Evolutionary conservation across 805 yeast genomes (phyloP), one percentile per base, ranked within the genome.

Genomic region (Kodamaea kaohsiungensis): DNA sequence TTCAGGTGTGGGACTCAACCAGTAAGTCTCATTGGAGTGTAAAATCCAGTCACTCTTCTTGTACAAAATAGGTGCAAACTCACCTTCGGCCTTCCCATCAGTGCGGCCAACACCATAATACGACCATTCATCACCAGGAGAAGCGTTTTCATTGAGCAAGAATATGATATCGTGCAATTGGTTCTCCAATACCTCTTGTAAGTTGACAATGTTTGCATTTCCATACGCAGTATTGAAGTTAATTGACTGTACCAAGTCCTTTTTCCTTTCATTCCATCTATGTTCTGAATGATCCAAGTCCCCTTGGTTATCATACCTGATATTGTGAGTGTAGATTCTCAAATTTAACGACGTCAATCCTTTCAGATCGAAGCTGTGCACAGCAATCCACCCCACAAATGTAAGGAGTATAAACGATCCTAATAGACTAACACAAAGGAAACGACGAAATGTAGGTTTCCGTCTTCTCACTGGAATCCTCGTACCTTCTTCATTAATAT

Each of bases 251-350:
- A 70, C 64, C 6, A 82, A 67, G 6, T 69, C 71, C 1, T 57
- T 59, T 55, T 70, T 70, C 35, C 87, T 71, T 15, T 59, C 65
- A 3, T 56, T 55, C 87, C 87, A 83, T 0, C 72, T 72, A 51
- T 61, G 59, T 61, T 83, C 87, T 13, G 73, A 74, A 6, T 62
- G 57, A 42, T 61, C 73, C 0, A 67, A 64, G 22, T 63, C 56
- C 15, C 61, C 54, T 17, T 52, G 57, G 59, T 76, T 77, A 55
- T 78, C 83, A 54, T 64, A 76, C 33, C 84, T 64, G 49, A 80
- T 76, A 57, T 80, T 80, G 58, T 80, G 75, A 18, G 80, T 72
- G 59, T 78, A 79, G 3, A 65, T 48, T 15, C 72, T 45, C n/a
- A 58, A 46, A 12, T 51, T 53, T 40, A 55, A 43, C 12, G 58